Percentiles rank a stretch among this genome's conserved stretches.
These are phyloP conservation scores for Rhodotorula diobovata DNA, from an alignment of 768 basidiomycete genomes.

Conservation along the genomic window DNA sequence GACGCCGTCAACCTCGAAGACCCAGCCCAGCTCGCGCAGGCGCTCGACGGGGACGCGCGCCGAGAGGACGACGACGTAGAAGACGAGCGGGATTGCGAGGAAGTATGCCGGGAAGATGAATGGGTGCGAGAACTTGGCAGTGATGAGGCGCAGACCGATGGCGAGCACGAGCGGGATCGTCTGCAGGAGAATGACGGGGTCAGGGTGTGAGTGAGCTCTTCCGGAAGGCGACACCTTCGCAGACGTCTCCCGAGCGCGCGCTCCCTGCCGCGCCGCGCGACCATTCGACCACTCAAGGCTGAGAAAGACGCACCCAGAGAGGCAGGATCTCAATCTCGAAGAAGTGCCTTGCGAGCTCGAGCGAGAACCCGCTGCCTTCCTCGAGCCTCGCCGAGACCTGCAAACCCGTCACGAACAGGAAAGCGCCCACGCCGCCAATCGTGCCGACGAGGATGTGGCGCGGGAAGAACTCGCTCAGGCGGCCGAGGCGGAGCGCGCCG, in stretches of 20 bases:
- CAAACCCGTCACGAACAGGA: constrained; percentile 82
- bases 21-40: constrained; percentile 69
- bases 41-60: constrained; percentile 58
- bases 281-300: not conserved
- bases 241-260: too few species aligned
- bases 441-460: constrained; percentile 89
- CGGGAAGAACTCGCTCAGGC: constrained; percentile 89
- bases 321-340: constrained; percentile 61
- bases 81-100: constrained; percentile 65
- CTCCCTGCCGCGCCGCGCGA: too few species aligned
- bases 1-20: constrained; percentile 66
- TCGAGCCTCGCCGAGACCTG: constrained; percentile 75
- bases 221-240: too few species aligned
- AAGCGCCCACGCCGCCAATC: constrained; percentile 93
- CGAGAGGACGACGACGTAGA: constrained; percentile 72
- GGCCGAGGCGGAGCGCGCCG: constrained; percentile 68
- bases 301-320: constrained; percentile 58
- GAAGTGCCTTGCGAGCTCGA: constrained; percentile 64
- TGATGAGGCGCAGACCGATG: constrained; percentile 70
- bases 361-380: constrained; percentile 65
- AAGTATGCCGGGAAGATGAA: constrained; percentile 71
- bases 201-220: not conserved
- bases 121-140: constrained; percentile 73
- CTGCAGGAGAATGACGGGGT: constrained; percentile 1
- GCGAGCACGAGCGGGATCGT: constrained; percentile 68